phyloP scores from a whole-genome alignment of 805 yeast species.

The Metschnikowia baotianmanensis region DNA sequence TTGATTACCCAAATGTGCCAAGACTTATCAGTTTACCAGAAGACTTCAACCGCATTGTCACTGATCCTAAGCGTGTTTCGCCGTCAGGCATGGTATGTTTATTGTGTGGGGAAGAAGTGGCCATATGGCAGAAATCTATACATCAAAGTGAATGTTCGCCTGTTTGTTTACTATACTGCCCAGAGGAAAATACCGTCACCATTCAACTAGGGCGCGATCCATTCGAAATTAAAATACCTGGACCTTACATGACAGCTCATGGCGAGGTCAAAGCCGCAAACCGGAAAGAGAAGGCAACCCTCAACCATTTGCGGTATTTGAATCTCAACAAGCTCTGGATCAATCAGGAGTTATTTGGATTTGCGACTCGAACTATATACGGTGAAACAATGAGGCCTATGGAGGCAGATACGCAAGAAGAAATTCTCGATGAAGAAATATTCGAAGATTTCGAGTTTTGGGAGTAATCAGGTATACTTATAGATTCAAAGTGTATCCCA shows the following conservation, averaged over 20 bases:
- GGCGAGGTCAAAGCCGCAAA: conserved; percentile 68
- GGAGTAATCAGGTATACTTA: conserved; percentile 2
- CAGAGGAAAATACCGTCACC: conserved; percentile 26
- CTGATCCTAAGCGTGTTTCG: conserved; percentile 20
- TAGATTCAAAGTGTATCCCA: conserved; percentile 74
- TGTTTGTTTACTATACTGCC: conserved; percentile 8
- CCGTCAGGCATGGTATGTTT: conserved; percentile 32
- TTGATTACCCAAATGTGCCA: conserved; percentile 55
- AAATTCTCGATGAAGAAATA: conserved; percentile 11
- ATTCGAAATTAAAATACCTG: conserved; percentile 41
- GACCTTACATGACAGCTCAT: conserved; percentile 71
- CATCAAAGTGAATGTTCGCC: conserved; percentile 12
- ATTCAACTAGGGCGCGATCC: conserved; percentile 26
- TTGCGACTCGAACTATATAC: conserved; percentile 31
- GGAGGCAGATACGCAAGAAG: conserved; percentile 8
- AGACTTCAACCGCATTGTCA: conserved; percentile 30
- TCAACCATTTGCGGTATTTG: conserved; percentile 52
- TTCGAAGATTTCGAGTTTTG: conserved; percentile 11
- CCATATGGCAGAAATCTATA: neutral
- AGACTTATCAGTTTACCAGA: conserved; percentile 53
- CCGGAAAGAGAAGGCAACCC: conserved; percentile 53
- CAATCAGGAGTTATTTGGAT: conserved; percentile 54
- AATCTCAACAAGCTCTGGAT: conserved; percentile 61
- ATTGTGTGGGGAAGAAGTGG: conserved; percentile 28
- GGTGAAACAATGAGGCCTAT: conserved; percentile 11